Evolutionary conservation across 2,329 filamentous ascomycete genomes (phyloP), one percentile per base, ranked within the genome.

Genomic region (Thielaviopsis euricoi): DNA sequence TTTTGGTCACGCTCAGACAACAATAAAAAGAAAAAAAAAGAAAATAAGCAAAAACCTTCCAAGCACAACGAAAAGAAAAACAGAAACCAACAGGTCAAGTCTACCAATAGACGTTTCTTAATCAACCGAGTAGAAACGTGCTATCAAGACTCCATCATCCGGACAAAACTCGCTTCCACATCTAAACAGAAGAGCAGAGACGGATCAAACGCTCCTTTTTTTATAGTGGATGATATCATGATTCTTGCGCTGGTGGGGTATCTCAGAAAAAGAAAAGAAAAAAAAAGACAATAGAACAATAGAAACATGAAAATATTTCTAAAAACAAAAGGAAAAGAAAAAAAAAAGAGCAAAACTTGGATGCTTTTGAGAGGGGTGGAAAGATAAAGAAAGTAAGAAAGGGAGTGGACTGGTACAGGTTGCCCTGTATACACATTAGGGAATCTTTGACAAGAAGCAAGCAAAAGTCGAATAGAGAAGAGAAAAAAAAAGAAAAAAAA

Each of bases 221-320:
- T 26, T 26, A n/a, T 26, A 4, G 21, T 25, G 9, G 21, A 51
- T 51, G 48, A 22, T 25, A 40, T 53, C 26, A 53, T 53, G 40
- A 53, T 49, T 50, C 53, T 25, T 59, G 57, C 52, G 43, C 48
- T 49, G 48, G 23, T 22, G 53, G 58, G 59, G 59, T 60, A 60
- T 60, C 59, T 60, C 52, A 43, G 55, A 60, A 58, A 52, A 53
- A 52, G 58, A 59, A 46, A 61, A 33, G 54, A 53, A 53, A 54
- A 13, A 33, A 57, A 19, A 29, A 3, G 25, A 26, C 25, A 26
- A 7, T 4, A 26, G 7, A 26, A 4, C 3, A 26, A 33, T 10
- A 33, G 12, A 33, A 33, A 33, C n/a, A 33, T 33, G 6, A 4
- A 43, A 43, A 10, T 4, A 15, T n/a, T 43, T 15, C n/a, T 6